Evolutionary conservation across 352 stramenopile species (phyloP).

Genomic region (Phytophthora cryptogea): DNA sequence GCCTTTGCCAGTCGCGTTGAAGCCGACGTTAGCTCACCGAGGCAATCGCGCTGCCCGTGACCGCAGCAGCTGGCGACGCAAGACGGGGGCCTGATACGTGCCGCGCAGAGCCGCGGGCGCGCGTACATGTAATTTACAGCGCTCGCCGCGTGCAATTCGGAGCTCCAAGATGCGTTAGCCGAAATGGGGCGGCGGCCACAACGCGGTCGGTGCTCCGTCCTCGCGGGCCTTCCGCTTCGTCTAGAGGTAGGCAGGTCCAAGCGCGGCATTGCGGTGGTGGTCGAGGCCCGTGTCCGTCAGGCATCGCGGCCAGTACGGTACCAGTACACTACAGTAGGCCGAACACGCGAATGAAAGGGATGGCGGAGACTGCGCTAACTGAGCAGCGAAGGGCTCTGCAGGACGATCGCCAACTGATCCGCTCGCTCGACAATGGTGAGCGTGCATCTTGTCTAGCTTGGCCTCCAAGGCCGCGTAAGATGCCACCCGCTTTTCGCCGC

Average conservation of each 20-base stretch:
- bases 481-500: neutral
- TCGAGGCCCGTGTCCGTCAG: constrained; percentile 2
- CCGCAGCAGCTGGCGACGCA: constrained; percentile 26
- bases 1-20: constrained; percentile 19
- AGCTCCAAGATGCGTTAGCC: neutral
- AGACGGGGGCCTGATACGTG: constrained; percentile 41
- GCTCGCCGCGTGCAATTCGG: neutral
- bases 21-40: constrained; percentile 24
- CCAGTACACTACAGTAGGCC: constrained; percentile 23
- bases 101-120: constrained; percentile 25
- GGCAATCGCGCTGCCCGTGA: constrained; percentile 32
- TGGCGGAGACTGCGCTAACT: neutral
- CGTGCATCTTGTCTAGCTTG: neutral
- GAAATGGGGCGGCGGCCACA: neutral
- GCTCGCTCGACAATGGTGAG: neutral
- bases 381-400: neutral
- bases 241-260: constrained; percentile 5
- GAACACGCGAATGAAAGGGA: constrained; percentile 10
- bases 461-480: neutral
- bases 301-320: constrained; percentile 15
- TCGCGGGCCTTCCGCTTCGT: neutral
- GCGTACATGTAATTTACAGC: constrained; percentile 26
- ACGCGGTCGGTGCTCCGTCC: neutral
- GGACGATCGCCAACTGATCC: constrained; percentile 12
- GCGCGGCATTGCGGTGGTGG: constrained; percentile 19